These are phyloP conservation scores for Centaurea solstitialis DNA, from an alignment of 129 eudicot species.

Conservation along the genomic window DNA sequence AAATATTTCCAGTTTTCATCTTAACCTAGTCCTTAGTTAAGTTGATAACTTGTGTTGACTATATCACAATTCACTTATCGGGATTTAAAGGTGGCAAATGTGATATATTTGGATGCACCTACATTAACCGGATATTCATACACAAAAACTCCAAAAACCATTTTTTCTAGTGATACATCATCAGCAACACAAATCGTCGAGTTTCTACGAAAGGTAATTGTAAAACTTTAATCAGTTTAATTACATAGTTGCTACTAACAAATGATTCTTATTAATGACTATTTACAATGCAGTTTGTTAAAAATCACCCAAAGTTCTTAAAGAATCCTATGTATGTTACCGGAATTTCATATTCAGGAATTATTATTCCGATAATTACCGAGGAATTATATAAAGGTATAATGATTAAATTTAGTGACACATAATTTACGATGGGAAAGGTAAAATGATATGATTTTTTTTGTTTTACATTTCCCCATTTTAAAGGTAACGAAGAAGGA, in stretches of 20 bases:
- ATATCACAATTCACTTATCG: not conserved
- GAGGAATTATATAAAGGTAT: conserved; percentile 20
- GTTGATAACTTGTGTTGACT: not conserved
- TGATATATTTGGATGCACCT: conserved; percentile 36
- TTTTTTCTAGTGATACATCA: conserved; percentile 9
- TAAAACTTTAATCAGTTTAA: not conserved
- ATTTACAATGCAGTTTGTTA: conserved; percentile 16
- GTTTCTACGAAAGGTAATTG: conserved; percentile 25
- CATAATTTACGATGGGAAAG: not conserved
- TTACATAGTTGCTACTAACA: not conserved
- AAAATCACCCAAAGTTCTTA: conserved; percentile 27
- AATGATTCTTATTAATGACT: not conserved
- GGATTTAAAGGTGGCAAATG: conserved; percentile 25
- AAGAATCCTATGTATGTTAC: conserved; percentile 32
- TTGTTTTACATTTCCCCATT: not conserved
- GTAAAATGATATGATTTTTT: too few relatives aligned
- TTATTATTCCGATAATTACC: conserved; percentile 22
- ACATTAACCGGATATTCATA: conserved; percentile 30
- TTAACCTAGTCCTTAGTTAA: too few relatives aligned
- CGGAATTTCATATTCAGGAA: conserved; percentile 25
- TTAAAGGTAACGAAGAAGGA: conserved; percentile 36
- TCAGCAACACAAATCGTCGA: conserved; percentile 20
- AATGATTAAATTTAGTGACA: not conserved
- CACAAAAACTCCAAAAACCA: not conserved
- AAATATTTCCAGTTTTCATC: too few relatives aligned